Evolutionary conservation across 306 rosid species (phyloP).

Genomic region (Pyrus communis): DNA sequence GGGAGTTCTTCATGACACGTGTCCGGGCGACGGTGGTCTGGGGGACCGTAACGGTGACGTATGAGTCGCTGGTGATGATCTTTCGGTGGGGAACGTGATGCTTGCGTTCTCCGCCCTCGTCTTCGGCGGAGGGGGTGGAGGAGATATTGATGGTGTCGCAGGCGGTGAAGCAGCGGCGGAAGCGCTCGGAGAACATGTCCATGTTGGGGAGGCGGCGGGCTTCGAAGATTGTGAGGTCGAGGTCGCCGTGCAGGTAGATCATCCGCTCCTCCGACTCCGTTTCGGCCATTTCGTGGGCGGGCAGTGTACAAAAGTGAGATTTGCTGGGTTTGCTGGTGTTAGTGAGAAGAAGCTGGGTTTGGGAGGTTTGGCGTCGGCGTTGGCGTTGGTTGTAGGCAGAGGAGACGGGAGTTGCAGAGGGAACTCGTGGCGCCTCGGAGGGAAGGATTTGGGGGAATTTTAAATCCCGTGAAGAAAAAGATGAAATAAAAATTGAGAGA

Average conservation of each 20-base stretch:
- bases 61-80: constrained; percentile 66
- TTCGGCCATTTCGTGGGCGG: background rate
- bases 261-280: constrained; percentile 11
- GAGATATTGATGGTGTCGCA: constrained; percentile 45
- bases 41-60: constrained; percentile 68
- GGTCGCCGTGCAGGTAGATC: constrained; percentile 78
- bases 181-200: constrained; percentile 65
- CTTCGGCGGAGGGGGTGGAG: constrained; percentile 10
- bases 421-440: background rate
- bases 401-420: background rate
- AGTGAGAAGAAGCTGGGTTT: background rate
- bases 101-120: background rate
- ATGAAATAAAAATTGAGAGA: background rate
- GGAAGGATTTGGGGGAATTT: background rate
- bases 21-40: constrained; percentile 87
- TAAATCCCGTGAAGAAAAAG: background rate
- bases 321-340: background rate
- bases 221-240: constrained; percentile 49
- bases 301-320: background rate
- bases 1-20: constrained; percentile 68
- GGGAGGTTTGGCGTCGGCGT: background rate
- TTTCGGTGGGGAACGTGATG: constrained; percentile 10
- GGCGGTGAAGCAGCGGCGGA: constrained; percentile 76
- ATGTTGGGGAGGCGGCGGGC: constrained; percentile 71
- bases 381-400: background rate